Base-by-base conservation (phyloP, 2,329 filamentous ascomycete species). In the Graphium sp. region DNA sequence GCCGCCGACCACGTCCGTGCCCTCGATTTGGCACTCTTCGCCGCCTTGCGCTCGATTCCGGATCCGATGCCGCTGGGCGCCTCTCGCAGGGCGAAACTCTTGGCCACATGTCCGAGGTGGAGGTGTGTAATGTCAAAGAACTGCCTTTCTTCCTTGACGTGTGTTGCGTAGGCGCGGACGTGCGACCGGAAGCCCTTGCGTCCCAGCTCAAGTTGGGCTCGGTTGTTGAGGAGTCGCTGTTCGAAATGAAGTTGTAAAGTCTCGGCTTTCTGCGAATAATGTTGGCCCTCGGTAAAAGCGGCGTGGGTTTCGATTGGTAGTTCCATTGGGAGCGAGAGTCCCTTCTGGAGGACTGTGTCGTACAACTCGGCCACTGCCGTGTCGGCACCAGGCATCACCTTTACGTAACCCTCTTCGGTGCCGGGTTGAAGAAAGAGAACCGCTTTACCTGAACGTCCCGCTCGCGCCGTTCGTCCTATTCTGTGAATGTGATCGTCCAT, bases 401-500 rank as follows among this genome's bases (percentile, higher is more conserved):
- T 62, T 22, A 93, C 74, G 48, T 98, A 98, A 31, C 78, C 81
- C 53, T 98, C 89, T 50, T 98, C 89, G 32, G 72, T 73, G 11
- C 89, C 89, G 0, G 89, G 89, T 33, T 85, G 72, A 10, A 98
- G 68, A 60, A 95, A 95, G 15, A 95, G 73, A 8, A 81, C 65
- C 1, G 89, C 84, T 32, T 85, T 75, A 17, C 89, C 89, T 8
- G 87, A 69, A 5, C 81, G 77, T 11, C 89, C 89, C 1, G 91
- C 82, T 60, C 89, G 81, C 4, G 89, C 89, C 8, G 89, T 98
- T 49, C 89, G 79, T 31, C 89, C 89, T 31, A 95, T 82, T 32
- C 89, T 77, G 55, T 98, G 89, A 6, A 94, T 66, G 49, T 98
- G 89, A 49, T 98, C 89, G 35, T 85, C 80, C 15, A 83, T 74